These are phyloP conservation scores for Sicyos edulis DNA, from an alignment of 306 rosid genomes.

Conservation along the genomic window DNA sequence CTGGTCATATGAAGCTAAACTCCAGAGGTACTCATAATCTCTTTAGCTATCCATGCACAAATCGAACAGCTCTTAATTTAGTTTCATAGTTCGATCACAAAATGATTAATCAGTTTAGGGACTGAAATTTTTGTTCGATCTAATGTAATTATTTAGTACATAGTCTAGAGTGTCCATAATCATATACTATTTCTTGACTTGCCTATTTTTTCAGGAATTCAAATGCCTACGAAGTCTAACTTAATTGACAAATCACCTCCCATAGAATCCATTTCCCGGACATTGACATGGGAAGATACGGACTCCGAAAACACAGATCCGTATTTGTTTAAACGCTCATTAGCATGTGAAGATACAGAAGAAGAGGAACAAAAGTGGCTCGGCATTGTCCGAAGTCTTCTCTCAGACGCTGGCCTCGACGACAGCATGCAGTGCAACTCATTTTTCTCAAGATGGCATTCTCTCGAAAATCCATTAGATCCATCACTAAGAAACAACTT, in stretches of 20 bases:
- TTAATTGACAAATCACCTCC: too few relatives aligned
- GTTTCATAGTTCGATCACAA: neutral
- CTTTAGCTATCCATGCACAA: slow-evolving; percentile 17
- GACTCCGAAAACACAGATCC: slow-evolving; percentile 44
- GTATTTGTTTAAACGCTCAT: slow-evolving; percentile 43
- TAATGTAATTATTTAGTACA: neutral
- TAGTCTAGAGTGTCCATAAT: neutral
- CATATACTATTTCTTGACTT: slow-evolving; percentile 8
- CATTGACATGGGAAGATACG: slow-evolving; percentile 68
- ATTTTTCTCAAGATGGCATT: slow-evolving; percentile 48
- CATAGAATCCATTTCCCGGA: slow-evolving; percentile 84
- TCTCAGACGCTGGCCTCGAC: slow-evolving; percentile 59
- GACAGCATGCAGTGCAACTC: slow-evolving; percentile 34
- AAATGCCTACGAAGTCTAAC: slow-evolving; percentile 41
- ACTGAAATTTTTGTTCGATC: neutral
- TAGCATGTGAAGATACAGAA: slow-evolving; percentile 37
- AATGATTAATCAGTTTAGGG: neutral
- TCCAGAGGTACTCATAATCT: slow-evolving; percentile 36
- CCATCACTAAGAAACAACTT: slow-evolving; percentile 74
- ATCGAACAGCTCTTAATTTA: neutral
- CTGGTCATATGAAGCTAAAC: slow-evolving; percentile 34
- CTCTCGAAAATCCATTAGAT: slow-evolving; percentile 69
- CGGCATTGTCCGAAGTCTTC: slow-evolving; percentile 46
- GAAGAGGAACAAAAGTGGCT: slow-evolving; percentile 67
- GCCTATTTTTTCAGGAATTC: slow-evolving; percentile 37